phyloP scores from a whole-genome alignment of 1,139 yeast genomes.

The Saccharomyces hybrid region DNA sequence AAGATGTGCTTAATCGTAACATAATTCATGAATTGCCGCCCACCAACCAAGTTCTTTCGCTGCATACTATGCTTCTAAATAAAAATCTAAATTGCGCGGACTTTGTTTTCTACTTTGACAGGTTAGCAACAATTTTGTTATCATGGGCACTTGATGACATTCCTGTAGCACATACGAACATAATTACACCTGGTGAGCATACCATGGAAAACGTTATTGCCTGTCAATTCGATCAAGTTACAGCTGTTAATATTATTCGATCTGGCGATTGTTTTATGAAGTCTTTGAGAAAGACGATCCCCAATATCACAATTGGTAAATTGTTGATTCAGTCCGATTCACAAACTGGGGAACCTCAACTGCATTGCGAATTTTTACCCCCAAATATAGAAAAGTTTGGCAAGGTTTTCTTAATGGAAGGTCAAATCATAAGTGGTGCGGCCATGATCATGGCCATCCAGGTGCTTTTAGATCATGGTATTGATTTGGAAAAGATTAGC shows the following conservation, averaged over 20 bases:
- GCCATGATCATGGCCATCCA: slow-evolving; percentile 93
- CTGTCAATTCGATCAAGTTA: slow-evolving; percentile 38
- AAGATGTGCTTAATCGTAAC: slow-evolving; percentile 13
- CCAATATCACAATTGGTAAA: slow-evolving; percentile 74
- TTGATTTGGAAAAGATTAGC: slow-evolving; percentile 53
- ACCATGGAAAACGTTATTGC: slow-evolving; percentile 37
- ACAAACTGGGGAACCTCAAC: slow-evolving; percentile 84
- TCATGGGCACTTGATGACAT: slow-evolving; percentile 53
- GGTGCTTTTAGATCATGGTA: slow-evolving; percentile 75
- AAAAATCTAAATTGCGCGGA: slow-evolving; percentile 54
- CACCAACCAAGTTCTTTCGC: slow-evolving; percentile 63
- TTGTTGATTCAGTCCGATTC: slow-evolving; percentile 81
- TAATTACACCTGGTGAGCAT: slow-evolving; percentile 42
- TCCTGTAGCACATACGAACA: slow-evolving; percentile 23
- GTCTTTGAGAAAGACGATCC: slow-evolving; percentile 65
- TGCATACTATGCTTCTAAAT: slow-evolving; percentile 62
- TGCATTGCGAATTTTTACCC: slow-evolving; percentile 68
- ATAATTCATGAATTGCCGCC: slow-evolving; percentile 37
- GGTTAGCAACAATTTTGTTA: slow-evolving; percentile 64
- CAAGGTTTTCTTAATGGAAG: slow-evolving; percentile 66
- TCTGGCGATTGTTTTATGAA: slow-evolving; percentile 91
- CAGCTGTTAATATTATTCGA: slow-evolving; percentile 73
- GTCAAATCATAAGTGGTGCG: slow-evolving; percentile 87
- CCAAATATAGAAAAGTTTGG: slow-evolving; percentile 28
- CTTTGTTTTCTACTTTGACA: slow-evolving; percentile 76